Evolutionary conservation across 768 basidiomycete species (phyloP), one percentile per base, ranked within the genome.

Genomic region (Pisolithus orientalis): DNA sequence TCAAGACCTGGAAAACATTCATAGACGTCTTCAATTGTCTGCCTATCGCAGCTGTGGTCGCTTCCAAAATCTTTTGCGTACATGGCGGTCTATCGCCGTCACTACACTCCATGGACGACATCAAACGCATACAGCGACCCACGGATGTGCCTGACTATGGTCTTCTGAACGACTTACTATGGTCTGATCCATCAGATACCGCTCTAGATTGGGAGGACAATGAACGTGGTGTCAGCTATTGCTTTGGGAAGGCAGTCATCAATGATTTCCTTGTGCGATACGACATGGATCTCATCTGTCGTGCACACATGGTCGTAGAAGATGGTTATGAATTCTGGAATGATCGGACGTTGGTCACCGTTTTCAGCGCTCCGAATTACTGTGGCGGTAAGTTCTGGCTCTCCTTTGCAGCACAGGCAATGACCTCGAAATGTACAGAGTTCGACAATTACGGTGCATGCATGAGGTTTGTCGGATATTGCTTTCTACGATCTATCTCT

Each of bases 251-350:
- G 75, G 84, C 84, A 11, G 89, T 98, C 60, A 97, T 98, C 65
- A 95, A 95, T 62, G 90, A 94, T 57, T 97, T 98, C 76, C 74
- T 98, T 51, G 84, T 86, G 58, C 84, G 88, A 57, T 94, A 94
- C 65, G 95, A 99, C 70, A 97, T 99, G 89, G 95, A 99, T 71
- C 78, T 99, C 57, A 98, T 99, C 72, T 98, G 96, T 75, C 87
- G 96, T 47, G 96, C 96, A 47, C 96, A 99, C 72, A 98, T 98
- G 96, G 96, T 99, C 43, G 96, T 99, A 56, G 96, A 99, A 68
- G 92, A 94, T 64, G 95, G 95, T 7, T 97, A 98, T 65, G 96
- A 99, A 74, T 99, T 99, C 66, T 99, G 96, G 91, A 97, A 98
- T 62, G 96, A 99, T 63, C 82, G 96, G 59, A 97, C 96, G 45